Percentiles rank a stretch among this genome's conserved stretches.
Conservation (phyloP, 306 rosid genomes). For the Lagenaria siceraria region DNA sequence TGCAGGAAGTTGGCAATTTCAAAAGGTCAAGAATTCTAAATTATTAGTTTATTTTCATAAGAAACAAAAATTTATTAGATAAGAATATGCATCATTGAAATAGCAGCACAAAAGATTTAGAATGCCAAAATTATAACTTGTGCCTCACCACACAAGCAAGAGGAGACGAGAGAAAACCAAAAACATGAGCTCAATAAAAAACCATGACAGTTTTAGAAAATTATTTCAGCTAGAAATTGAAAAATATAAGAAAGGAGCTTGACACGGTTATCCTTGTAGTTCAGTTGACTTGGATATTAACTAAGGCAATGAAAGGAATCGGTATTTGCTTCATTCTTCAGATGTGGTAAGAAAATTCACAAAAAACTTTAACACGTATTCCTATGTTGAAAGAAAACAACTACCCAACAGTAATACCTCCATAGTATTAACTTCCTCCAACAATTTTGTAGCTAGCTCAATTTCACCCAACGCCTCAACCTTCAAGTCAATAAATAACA, state of each 20-base stretch:
- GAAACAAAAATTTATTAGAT: not conserved
- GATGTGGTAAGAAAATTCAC: not conserved
- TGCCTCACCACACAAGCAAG: not conserved
- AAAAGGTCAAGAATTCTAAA: not conserved
- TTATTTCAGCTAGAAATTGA: not conserved
- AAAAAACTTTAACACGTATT: not conserved
- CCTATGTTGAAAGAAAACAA: constrained; percentile 8
- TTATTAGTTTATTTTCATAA: not conserved
- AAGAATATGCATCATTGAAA: not conserved
- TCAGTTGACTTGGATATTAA: not conserved
- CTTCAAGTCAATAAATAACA: constrained; percentile 25
- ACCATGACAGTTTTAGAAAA: not conserved
- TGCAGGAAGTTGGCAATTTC: not conserved
- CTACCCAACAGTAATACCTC: constrained; percentile 38
- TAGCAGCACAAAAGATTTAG: not conserved
- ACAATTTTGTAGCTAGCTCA: constrained; percentile 81
- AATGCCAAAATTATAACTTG: not conserved
- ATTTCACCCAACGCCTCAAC: constrained; percentile 93
- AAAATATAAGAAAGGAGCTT: not conserved
- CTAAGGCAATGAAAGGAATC: not conserved
- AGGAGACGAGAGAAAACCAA: not conserved
- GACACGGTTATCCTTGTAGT: not conserved
- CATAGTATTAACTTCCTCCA: constrained; percentile 37
- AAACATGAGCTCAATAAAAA: not conserved
- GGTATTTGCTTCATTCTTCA: not conserved